phyloP scores from a whole-genome alignment of 2,329 filamentous ascomycete species.

The Fusarium algeriense region DNA sequence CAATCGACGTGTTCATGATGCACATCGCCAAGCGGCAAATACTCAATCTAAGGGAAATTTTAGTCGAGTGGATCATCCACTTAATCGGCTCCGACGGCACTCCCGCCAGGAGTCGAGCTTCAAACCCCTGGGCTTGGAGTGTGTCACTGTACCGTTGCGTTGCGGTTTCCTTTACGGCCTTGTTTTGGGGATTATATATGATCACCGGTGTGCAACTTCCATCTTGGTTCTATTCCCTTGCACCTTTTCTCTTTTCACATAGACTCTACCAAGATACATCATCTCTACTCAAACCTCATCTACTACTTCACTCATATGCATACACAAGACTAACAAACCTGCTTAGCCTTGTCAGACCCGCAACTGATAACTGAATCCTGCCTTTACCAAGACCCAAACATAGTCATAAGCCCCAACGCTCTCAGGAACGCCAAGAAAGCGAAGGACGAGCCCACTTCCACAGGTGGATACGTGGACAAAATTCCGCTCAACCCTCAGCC shows the following conservation, averaged over 20 bases:
- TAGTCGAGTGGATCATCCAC: conserved; percentile 49
- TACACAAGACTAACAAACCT: conserved; percentile 23
- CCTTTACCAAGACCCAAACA: conserved; percentile 31
- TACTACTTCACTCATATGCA: background rate
- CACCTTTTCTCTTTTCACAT: conserved; percentile 13
- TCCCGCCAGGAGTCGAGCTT: conserved; percentile 46
- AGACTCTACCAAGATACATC: background rate
- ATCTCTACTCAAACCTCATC: background rate
- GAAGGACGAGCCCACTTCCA: conserved; percentile 31
- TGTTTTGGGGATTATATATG: conserved; percentile 47
- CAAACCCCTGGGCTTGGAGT: conserved; percentile 43
- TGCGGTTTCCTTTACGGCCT: conserved; percentile 35
- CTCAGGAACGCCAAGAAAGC: conserved; percentile 42
- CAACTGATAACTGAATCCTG: conserved; percentile 11
- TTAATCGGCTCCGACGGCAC: conserved; percentile 49
- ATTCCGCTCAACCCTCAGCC: conserved; percentile 46
- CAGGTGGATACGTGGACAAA: conserved; percentile 44
- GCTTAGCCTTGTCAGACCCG: conserved; percentile 23
- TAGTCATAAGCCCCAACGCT: conserved; percentile 32
- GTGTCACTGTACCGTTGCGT: conserved; percentile 41
- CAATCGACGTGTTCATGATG: conserved; percentile 44
- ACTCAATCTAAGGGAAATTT: conserved; percentile 49
- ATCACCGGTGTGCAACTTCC: conserved; percentile 35
- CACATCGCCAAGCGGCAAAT: conserved; percentile 52
- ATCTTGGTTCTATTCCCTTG: conserved; percentile 12